phyloP scores from a whole-genome alignment of 345 rosid genomes.

The Populus tremula region DNA sequence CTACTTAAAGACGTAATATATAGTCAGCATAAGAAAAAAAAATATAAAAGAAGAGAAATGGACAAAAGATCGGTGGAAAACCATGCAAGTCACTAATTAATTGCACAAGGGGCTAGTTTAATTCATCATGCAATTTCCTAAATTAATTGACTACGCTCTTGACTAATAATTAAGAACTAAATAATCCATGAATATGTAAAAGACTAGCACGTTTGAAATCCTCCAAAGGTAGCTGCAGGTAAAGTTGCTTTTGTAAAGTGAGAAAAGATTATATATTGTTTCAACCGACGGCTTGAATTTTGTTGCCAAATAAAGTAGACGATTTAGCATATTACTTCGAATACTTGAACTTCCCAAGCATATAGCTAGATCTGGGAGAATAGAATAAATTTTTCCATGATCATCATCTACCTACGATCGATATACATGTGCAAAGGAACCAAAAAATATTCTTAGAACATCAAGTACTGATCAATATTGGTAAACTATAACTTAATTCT shows the following conservation, averaged over 20 bases:
- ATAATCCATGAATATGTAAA: neutral
- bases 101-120: neutral
- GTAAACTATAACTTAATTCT: neutral
- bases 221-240: neutral
- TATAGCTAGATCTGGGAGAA: too few species aligned
- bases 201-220: constrained; percentile 5
- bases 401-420: neutral
- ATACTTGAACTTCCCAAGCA: constrained; percentile 4
- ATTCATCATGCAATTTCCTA: too few species aligned
- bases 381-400: neutral
- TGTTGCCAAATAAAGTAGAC: constrained; percentile 4
- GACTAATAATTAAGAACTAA: neutral
- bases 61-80: neutral
- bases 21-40: constrained; percentile 7
- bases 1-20: neutral
- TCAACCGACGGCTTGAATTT: constrained; percentile 17
- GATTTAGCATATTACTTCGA: constrained; percentile 10
- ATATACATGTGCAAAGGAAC: neutral
- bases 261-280: neutral
- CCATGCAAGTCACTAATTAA: neutral
- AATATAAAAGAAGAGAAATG: neutral
- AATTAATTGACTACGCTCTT: neutral
- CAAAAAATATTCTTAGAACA: neutral
- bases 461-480: neutral
- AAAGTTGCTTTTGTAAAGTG: constrained; percentile 20